Conservation (phyloP, 2,329 filamentous ascomycete species). For the Fusarium haematococcum region DNA sequence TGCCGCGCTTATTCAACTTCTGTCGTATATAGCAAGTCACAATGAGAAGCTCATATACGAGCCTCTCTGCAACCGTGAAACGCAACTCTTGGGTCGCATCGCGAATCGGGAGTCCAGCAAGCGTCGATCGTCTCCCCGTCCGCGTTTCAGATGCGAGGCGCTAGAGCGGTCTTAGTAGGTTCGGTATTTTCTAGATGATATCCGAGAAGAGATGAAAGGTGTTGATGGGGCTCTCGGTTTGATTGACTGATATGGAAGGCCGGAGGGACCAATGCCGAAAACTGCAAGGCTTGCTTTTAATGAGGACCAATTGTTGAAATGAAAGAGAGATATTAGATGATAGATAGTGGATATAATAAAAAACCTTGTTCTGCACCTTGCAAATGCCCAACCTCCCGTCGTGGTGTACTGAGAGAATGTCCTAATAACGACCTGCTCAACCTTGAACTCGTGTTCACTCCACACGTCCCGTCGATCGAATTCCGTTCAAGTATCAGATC, state of each 20-base stretch:
- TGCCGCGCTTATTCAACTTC: background rate
- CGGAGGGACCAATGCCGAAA: background rate
- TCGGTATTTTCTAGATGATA: slow-evolving; percentile 5
- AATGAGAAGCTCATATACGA: background rate
- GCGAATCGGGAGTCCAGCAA: slow-evolving; percentile 6
- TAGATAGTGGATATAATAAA: background rate
- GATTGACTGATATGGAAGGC: background rate
- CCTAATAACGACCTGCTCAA: background rate
- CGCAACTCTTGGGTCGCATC: background rate
- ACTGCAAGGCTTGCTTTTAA: background rate
- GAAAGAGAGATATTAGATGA: background rate
- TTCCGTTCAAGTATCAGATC: background rate
- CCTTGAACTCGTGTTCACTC: background rate
- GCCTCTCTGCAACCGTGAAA: background rate
- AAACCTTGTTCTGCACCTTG: background rate
- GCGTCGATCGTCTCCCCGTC: slow-evolving; percentile 16
- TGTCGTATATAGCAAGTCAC: background rate
- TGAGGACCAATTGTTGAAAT: background rate
- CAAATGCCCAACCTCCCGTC: background rate
- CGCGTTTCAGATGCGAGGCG: slow-evolving; percentile 37
- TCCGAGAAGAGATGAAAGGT: background rate
- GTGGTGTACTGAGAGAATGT: background rate
- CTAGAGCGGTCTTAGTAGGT: slow-evolving; percentile 10
- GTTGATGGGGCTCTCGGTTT: slow-evolving; percentile 14
- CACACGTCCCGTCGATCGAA: background rate